Conservation (phyloP, 2,329 filamentous ascomycete genomes). For the Cordyceps cateniannulata region DNA sequence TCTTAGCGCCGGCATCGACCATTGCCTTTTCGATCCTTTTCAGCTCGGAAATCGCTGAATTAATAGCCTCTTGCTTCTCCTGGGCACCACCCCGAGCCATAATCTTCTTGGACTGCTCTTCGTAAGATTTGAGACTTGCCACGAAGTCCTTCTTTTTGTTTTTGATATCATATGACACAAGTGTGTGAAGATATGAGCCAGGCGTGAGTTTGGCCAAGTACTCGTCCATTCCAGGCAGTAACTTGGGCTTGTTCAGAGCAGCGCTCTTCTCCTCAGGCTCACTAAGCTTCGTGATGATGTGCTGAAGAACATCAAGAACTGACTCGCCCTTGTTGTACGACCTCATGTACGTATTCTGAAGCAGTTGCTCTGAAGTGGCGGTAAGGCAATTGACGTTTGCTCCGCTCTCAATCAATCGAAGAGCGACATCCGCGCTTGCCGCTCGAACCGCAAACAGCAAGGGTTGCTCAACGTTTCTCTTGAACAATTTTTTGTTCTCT, state of each 20-base stretch:
- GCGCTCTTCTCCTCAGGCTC: constrained; percentile 12
- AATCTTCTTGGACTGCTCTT: constrained; percentile 14
- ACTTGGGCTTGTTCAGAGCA: constrained; percentile 17
- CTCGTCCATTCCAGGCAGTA: constrained; percentile 36
- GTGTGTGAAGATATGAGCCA: constrained; percentile 56
- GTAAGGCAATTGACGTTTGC: constrained; percentile 60
- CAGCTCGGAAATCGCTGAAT: constrained; percentile 43
- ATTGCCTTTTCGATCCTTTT: constrained; percentile 49
- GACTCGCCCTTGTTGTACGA: constrained; percentile 35
- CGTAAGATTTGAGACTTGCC: constrained; percentile 23
- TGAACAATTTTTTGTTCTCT: constrained; percentile 42
- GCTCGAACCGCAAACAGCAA: constrained; percentile 53
- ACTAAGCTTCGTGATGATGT: constrained; percentile 43
- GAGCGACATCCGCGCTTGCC: constrained; percentile 38
- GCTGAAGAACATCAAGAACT: constrained; percentile 54
- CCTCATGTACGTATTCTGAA: constrained; percentile 27
- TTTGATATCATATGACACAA: constrained; percentile 35
- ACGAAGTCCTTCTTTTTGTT: constrained; percentile 26
- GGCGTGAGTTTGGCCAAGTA: constrained; percentile 45
- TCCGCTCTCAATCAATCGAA: constrained; percentile 55
- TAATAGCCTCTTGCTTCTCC: constrained; percentile 52
- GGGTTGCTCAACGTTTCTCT: constrained; percentile 51
- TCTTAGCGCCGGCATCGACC: constrained; percentile 55
- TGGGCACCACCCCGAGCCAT: constrained; percentile 21
- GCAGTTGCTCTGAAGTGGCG: constrained; percentile 26